Evolutionary conservation across 2,329 filamentous ascomycete species (phyloP).

Genomic region (Trichoderma sp.): DNA sequence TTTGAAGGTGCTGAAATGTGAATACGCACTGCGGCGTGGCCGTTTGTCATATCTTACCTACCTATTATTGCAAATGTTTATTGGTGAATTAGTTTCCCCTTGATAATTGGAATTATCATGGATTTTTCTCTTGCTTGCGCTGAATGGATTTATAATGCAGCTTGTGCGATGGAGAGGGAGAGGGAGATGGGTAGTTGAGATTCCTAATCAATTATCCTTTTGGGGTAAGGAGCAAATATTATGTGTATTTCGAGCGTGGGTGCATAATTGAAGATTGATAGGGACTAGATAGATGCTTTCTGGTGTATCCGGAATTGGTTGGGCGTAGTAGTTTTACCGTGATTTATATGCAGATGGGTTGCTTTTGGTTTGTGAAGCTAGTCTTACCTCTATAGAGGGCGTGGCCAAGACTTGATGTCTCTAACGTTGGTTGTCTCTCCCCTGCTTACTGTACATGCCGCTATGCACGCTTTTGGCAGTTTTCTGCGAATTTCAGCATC

Average conservation of each 20-base stretch:
- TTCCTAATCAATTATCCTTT: conserved; percentile 5
- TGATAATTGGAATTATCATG: background rate
- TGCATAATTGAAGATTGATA: background rate
- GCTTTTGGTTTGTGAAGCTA: background rate
- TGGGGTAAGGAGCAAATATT: background rate
- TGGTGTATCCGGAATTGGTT: background rate
- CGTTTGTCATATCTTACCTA: background rate
- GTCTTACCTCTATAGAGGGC: too few species aligned
- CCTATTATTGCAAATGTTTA: background rate
- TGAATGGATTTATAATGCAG: background rate
- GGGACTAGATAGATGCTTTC: background rate
- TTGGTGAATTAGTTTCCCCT: background rate
- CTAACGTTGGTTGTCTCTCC: background rate
- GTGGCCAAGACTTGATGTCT: background rate
- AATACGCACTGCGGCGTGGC: conserved; percentile 7
- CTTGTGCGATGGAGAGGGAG: background rate
- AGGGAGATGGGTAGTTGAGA: background rate
- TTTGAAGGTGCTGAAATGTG: conserved; percentile 12
- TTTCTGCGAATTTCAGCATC: background rate
- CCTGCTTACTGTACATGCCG: background rate
- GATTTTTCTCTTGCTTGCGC: background rate
- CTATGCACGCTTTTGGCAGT: background rate
- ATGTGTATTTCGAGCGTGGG: background rate
- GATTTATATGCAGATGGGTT: background rate
- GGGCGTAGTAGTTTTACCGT: background rate